These are phyloP conservation scores for Aspergillus costaricaensis DNA, from an alignment of 2,329 filamentous ascomycete species.

Conservation along the genomic window DNA sequence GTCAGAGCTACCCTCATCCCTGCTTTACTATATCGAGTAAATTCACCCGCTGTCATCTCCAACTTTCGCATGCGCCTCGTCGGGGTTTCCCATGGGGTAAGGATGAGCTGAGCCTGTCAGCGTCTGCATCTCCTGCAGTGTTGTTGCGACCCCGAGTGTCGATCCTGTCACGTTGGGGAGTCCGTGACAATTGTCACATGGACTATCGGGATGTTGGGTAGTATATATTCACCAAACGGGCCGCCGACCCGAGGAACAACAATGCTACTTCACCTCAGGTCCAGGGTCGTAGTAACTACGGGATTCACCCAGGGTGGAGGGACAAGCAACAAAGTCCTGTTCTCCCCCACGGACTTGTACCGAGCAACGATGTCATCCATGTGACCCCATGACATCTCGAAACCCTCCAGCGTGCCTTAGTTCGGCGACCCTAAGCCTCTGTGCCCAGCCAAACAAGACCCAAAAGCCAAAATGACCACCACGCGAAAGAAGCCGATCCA, in stretches of 20 bases:
- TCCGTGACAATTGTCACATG: not conserved
- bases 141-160: not conserved
- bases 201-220: not conserved
- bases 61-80: not conserved
- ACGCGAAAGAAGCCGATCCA: constrained; percentile 7
- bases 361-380: not conserved
- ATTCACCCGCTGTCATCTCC: constrained; percentile 5
- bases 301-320: too few relatives aligned
- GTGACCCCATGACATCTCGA: not conserved
- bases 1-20: not conserved
- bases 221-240: not conserved
- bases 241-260: not conserved
- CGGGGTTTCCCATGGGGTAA: not conserved
- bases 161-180: not conserved
- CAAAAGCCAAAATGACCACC: constrained; percentile 4
- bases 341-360: not conserved
- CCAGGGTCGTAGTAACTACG: not conserved
- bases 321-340: not conserved
- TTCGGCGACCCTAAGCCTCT: not conserved
- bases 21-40: constrained; percentile 5
- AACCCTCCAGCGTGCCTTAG: not conserved
- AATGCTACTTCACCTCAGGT: not conserved
- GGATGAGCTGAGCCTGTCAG: not conserved
- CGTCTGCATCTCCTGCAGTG: too few relatives aligned
- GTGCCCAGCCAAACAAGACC: not conserved